Evolutionary conservation across 1,139 yeast species (phyloP), one percentile per base, ranked within the genome.

Genomic region (Saccharomyces hybrid): DNA sequence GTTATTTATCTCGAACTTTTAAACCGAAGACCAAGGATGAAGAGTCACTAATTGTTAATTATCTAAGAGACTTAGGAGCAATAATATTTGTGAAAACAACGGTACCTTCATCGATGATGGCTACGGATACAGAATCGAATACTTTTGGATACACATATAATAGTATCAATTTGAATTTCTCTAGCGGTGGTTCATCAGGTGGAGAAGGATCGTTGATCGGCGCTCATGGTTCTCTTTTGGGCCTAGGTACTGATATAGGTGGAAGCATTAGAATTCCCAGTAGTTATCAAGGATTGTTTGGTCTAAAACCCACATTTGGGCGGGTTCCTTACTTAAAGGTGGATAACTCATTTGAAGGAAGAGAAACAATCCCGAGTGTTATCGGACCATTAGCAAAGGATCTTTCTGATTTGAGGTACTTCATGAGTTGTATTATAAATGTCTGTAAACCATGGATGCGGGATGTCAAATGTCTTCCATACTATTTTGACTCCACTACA

Each of bases 241-340:
- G 86, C 0, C 67, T 82, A 47, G 86, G 86, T 8, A 80, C 85
- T 14, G 87, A 83, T 66, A 80, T 83, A 60, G 88, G 86, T 12
- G 88, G 87, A 4, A 75, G 81, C 31, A 80, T 83, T 52, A 71
- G 87, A 54, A 74, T 75, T 54, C 88, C 88, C 2, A 78, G 84
- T 2, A 73, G 78, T 9, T 77, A 77, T 57, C 76, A 78, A 52
- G 84, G 84, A 0, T 62, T 80, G 2, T 82, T 74, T 64, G 86
- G 82, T 0, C 62, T 82, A 54, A 76, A 79, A 59, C 82, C 85
- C 3, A 74, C 82, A 2, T 60, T 71, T 12, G 72, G 73, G 1
- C 71, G 83, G 64, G 69, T 82, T 27, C 82, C 88, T 2, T 77
- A 78, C 55, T 71, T 75, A 60, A 75, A 76, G 52, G 72, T 75